These are phyloP conservation scores for Stephania japonica DNA, from an alignment of 164 flowering plant species.

Conservation along the genomic window DNA sequence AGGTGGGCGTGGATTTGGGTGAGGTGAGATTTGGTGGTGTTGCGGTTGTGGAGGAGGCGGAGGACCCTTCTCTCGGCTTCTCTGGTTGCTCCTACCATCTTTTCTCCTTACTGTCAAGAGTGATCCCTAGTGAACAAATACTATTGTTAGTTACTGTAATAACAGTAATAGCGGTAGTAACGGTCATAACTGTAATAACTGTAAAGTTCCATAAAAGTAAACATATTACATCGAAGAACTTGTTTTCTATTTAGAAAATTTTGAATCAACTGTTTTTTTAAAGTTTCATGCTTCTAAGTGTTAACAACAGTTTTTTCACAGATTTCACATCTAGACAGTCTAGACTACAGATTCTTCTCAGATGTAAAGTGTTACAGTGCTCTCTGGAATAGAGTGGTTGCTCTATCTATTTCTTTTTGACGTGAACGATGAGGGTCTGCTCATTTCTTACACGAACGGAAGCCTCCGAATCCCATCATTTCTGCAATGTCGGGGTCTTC, in stretches of 20 bases:
- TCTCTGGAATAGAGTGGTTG: background rate
- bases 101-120: conserved; percentile 12
- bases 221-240: too few relatives aligned
- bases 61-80: conserved; percentile 57
- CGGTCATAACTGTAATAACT: too few relatives aligned
- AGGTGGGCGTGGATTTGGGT: conserved; percentile 65
- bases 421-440: background rate
- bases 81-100: conserved; percentile 13
- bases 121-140: background rate
- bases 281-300: too few relatives aligned
- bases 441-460: conserved; percentile 68
- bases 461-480: conserved; percentile 97
- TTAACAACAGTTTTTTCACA: too few relatives aligned
- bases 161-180: background rate
- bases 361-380: background rate
- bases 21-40: conserved; percentile 37
- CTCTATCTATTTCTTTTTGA: background rate
- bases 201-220: too few relatives aligned
- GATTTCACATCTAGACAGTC: background rate
- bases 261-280: too few relatives aligned
- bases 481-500: conserved; percentile 84
- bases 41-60: conserved; percentile 60
- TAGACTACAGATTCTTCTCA: background rate
- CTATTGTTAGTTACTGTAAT: background rate
- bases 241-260: too few relatives aligned